phyloP scores from a whole-genome alignment of 192 early-diverging fungal genomes.

The Chytriomyces sp. region DNA sequence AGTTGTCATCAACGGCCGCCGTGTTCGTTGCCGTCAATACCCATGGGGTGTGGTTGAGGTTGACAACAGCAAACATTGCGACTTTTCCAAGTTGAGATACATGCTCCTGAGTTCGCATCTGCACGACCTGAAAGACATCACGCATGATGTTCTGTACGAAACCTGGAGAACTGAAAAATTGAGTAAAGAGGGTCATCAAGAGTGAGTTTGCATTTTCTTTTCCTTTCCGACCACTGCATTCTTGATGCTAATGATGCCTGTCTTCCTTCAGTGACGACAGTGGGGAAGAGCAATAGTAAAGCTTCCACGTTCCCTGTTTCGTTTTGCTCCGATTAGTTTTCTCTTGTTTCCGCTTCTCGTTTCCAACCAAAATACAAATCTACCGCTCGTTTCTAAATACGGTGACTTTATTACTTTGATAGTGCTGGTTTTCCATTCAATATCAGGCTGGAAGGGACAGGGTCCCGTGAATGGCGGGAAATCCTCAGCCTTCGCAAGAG shows the following conservation, averaged over 20 bases:
- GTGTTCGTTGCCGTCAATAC: constrained; percentile 67
- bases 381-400: no score
- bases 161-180: constrained; percentile 33
- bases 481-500: constrained; percentile 8
- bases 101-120: constrained; percentile 77
- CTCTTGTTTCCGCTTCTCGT: not conserved
- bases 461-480: constrained; percentile 9
- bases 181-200: constrained; percentile 32
- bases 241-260: not conserved
- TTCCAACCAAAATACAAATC: no score
- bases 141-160: constrained; percentile 64
- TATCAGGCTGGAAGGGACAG: constrained; percentile 20
- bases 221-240: not conserved
- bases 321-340: not conserved
- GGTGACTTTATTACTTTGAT: constrained; percentile 8
- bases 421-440: constrained; percentile 5
- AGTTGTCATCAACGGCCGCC: constrained; percentile 56
- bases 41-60: constrained; percentile 68
- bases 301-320: not conserved
- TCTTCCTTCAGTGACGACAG: not conserved
- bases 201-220: constrained; percentile 11
- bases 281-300: not conserved
- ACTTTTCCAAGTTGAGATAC: constrained; percentile 68
- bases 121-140: constrained; percentile 71
- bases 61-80: constrained; percentile 68